Conservation (phyloP, 2,329 filamentous ascomycete genomes). For the Curvularia lunata region DNA sequence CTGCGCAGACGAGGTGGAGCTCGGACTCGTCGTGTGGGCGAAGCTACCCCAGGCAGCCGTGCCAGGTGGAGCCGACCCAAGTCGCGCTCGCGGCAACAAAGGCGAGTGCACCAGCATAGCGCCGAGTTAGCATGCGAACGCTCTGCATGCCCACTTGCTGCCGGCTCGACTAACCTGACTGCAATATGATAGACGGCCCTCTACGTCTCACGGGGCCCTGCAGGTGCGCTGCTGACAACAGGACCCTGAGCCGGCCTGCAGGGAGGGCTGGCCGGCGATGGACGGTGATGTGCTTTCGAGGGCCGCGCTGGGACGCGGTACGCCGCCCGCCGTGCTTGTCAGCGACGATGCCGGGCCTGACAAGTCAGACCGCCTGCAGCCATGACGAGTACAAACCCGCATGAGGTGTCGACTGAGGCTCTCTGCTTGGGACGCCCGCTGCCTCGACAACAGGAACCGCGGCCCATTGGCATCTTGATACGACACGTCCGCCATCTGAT, state of each 20-base stretch:
- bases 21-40: conserved; percentile 9
- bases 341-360: not conserved
- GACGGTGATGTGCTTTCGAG: not conserved
- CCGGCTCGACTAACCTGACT: not conserved
- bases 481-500: conserved; percentile 12
- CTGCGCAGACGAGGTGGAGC: conserved; percentile 2
- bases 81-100: conserved; percentile 1
- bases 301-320: too few species aligned
- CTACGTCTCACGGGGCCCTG: conserved; percentile 28
- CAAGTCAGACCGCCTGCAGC: not conserved
- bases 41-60: conserved; percentile 21
- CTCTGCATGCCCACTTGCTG: not conserved
- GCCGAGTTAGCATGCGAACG: not conserved
- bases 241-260: conserved; percentile 26
- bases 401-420: not conserved
- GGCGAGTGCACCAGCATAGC: conserved; percentile 19
- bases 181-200: conserved; percentile 11
- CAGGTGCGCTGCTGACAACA: conserved; percentile 20
- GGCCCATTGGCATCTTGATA: conserved; percentile 6
- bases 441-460: not conserved
- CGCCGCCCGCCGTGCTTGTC: not conserved
- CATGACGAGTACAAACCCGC: not conserved
- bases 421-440: not conserved
- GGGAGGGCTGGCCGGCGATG: not conserved
- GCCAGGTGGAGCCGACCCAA: conserved; percentile 7